Percentiles rank a stretch among this genome's conserved stretches.
Evolutionary conservation across 2,329 filamentous ascomycete genomes (phyloP).

Genomic region (Chaetomium strumarium): DNA sequence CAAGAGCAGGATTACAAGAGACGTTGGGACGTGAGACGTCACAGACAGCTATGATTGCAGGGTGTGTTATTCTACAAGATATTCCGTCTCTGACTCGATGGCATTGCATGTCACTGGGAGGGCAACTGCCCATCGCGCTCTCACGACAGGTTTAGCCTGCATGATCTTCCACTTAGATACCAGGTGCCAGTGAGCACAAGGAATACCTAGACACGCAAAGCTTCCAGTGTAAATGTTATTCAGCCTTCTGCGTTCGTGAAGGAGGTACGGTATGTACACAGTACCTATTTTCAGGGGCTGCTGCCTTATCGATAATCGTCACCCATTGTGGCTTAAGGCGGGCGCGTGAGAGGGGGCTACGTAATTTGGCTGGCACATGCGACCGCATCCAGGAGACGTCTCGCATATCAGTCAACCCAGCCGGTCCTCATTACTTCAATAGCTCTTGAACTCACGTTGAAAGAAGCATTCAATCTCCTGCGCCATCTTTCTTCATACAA

Average conservation of each 20-base stretch:
- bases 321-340: constrained; percentile 14
- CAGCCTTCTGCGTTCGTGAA: no score
- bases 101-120: no score
- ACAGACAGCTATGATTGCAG: constrained; percentile 1
- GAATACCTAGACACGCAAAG: no score
- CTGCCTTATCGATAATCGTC: constrained; percentile 21
- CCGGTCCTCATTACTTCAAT: background rate
- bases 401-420: background rate
- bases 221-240: no score
- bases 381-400: constrained; percentile 16
- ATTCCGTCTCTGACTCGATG: no score
- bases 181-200: no score
- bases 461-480: background rate
- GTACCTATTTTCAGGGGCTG: background rate
- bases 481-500: background rate
- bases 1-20: background rate
- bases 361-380: constrained; percentile 24
- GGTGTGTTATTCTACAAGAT: background rate
- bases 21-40: constrained; percentile 10
- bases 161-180: no score
- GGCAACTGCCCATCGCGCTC: no score
- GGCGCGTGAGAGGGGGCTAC: constrained; percentile 19
- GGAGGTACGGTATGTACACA: no score
- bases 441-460: background rate
- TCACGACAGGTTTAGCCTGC: no score